A percentile compares a stretch with the other conserved stretches of the same genome.
Conservation (phyloP, 495 filamentous ascomycete genomes). For the Saxophila tyrrhenica region DNA sequence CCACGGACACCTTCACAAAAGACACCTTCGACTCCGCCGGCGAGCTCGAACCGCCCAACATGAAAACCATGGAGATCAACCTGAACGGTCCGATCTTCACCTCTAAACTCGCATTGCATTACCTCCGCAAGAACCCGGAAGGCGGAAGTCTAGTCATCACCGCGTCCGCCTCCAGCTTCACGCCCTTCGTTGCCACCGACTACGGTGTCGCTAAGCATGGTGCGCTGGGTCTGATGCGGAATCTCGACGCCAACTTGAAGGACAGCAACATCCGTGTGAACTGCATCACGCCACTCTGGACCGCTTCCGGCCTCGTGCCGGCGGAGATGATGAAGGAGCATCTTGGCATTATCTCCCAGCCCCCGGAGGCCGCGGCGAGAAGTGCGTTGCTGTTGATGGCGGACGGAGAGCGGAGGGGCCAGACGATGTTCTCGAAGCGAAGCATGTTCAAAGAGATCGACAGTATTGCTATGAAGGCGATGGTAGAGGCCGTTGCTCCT, state of each 20-base stretch:
- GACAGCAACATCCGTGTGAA: neutral
- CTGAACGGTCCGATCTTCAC: slow-evolving; percentile 57
- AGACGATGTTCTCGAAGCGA: slow-evolving; percentile 1
- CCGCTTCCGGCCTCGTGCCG: neutral
- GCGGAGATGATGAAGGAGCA: neutral
- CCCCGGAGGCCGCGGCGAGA: neutral
- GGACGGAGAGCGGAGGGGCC: neutral
- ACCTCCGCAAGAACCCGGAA: slow-evolving; percentile 33
- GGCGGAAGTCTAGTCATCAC: slow-evolving; percentile 1
- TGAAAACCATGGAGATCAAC: slow-evolving; percentile 48
- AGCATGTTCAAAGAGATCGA: neutral
- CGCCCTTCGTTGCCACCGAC: neutral
- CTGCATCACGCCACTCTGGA: slow-evolving; percentile 1
- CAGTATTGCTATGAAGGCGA: neutral
- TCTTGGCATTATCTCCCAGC: neutral
- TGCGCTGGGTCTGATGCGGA: slow-evolving; percentile 5
- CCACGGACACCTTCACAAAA: slow-evolving; percentile 28
- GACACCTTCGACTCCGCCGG: slow-evolving; percentile 11
- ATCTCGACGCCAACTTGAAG: neutral
- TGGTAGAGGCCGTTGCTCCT: neutral
- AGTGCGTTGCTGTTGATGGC: neutral
- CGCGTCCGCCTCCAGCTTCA: neutral
- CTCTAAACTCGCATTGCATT: slow-evolving; percentile 47
- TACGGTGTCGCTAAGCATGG: slow-evolving; percentile 4
- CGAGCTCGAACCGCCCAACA: slow-evolving; percentile 37